Base-by-base conservation (phyloP, 768 basidiomycete species). In the Naganishia kalamii region DNA sequence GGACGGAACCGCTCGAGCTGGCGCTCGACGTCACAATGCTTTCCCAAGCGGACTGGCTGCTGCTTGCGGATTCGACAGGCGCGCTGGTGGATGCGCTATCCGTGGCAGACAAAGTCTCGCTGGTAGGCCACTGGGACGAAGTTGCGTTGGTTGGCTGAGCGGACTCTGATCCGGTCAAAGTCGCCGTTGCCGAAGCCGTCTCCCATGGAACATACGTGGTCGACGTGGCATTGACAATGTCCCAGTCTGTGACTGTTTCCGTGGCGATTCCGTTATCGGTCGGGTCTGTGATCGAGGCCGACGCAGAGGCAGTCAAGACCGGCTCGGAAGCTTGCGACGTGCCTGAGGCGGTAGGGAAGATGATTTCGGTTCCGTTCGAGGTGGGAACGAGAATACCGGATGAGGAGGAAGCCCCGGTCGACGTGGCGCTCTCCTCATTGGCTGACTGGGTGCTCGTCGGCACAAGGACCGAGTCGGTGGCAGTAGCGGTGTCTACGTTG, bases 171-270 rank as follows among this genome's bases (percentile, higher is more conserved):
- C 17, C 37, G 37, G 37, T 17, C 37, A 17, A 40, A 40, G 37
- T 17, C 37, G 17, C 37, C 2, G 30, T 52, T 21, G 32, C 29
- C 1, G 54, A 40, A 15, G 54, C 54, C 23, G n/a, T 40, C 37
- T 32, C 54, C 35, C 40, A 57, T n/a, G 52, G 52, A 57, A 57
- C 54, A 35, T 40, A 57, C 11, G 54, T 57, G 11, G 75, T 76
- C 70, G 74, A 73, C 37, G 75, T 76, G 19, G 74, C 70, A 32
- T 74, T 70, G 35, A 72, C 71, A 15, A 66, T 70, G 19, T 68
- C 68, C 62, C 63, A 70, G 37, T 59, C 50, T 8, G 75, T 76
- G 15, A 70, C 17, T 32, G 67, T 72, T 43, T 65, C 72, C 0
- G 74, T 76, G 1, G 60, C 67, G 15, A 76, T 68, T 13, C 73